Evolutionary conservation across 306 rosid genomes (phyloP), one percentile per base, ranked within the genome.

Genomic region (Cucumis sativus): DNA sequence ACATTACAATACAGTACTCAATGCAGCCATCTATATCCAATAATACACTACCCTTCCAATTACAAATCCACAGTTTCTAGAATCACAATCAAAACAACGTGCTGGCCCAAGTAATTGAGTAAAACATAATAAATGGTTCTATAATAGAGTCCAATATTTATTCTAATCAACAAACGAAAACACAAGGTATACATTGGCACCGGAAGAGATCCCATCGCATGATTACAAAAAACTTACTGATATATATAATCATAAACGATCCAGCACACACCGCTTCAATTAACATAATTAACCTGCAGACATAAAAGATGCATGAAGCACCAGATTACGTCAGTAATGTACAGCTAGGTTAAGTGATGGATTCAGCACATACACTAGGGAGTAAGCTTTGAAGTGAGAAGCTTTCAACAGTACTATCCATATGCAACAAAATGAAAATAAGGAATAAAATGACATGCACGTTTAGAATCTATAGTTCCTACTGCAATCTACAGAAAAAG

Each of bases 271-370:
- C 74, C 57, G 94, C 97, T 90, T 96, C 98, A 51, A 86, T 82
- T 41, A 91, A 85, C 99, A 96, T 96, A 79, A 96, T 91, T 78
- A 85, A 83, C 96, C 99, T 92, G 98, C 83, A 85, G 57, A 88
- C 65, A 75, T 79, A 79, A 79, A n/a, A 61, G 54, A 69, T 23
- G 60, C 63, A 33, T 73, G 30, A 15, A 73, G 18, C 49, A 28
- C 47, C 28, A 73, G 3, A 17, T 28, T 17, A 10, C 11, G 15
- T 73, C 49, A 33, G 63, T 73, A 73, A 10, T 17, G 30, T 54
- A 73, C 77, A 73, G 30, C 47, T 52, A 73, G 49, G 63, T 54
- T 17, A 73, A 73, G 63, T n/a, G 9, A 30, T 54, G 63, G 41
- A 51, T 73, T 3, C 18, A 52, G 49, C 14, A 51, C 0, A 17